phyloP scores from a whole-genome alignment of 768 basidiomycete species.

The Pisolithus tinctorius region DNA sequence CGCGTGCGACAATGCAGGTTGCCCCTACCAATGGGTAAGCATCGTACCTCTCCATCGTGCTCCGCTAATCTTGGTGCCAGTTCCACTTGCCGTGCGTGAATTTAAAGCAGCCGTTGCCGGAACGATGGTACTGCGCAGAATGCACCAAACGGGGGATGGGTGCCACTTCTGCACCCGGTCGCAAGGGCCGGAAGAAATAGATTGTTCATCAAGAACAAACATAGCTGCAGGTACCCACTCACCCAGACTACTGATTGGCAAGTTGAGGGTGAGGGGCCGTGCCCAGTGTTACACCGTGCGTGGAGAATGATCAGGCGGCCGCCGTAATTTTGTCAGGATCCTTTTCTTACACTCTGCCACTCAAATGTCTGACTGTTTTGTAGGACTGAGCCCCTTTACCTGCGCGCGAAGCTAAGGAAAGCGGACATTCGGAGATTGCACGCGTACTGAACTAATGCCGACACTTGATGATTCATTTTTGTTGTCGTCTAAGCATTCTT shows the following conservation, averaged over 20 bases:
- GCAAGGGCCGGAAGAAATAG: slow-evolving; percentile 38
- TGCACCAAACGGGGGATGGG: slow-evolving; percentile 37
- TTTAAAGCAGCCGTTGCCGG: slow-evolving; percentile 49
- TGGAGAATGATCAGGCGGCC: too few species aligned
- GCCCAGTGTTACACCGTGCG: too few species aligned
- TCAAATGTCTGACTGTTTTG: too few species aligned
- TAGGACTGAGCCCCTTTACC: not conserved
- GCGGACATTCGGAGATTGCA: not conserved
- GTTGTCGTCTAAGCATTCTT: too few species aligned
- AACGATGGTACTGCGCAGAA: slow-evolving; percentile 54
- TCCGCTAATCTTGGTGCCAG: slow-evolving; percentile 25
- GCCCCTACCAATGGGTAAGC: slow-evolving; percentile 58
- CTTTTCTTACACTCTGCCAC: not conserved
- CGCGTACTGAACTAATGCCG: too few species aligned
- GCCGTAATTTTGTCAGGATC: too few species aligned
- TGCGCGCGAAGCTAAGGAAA: not conserved
- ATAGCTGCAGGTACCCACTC: too few species aligned
- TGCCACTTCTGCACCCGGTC: slow-evolving; percentile 20
- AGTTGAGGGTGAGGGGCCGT: too few species aligned
- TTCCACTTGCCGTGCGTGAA: slow-evolving; percentile 60
- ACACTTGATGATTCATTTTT: too few species aligned
- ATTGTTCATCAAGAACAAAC: too few species aligned
- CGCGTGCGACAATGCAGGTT: slow-evolving; percentile 52
- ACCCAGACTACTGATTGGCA: too few species aligned
- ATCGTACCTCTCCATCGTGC: not conserved